These are phyloP conservation scores for Gossypium raimondii DNA, from an alignment of 345 rosid genomes.

Conservation along the genomic window DNA sequence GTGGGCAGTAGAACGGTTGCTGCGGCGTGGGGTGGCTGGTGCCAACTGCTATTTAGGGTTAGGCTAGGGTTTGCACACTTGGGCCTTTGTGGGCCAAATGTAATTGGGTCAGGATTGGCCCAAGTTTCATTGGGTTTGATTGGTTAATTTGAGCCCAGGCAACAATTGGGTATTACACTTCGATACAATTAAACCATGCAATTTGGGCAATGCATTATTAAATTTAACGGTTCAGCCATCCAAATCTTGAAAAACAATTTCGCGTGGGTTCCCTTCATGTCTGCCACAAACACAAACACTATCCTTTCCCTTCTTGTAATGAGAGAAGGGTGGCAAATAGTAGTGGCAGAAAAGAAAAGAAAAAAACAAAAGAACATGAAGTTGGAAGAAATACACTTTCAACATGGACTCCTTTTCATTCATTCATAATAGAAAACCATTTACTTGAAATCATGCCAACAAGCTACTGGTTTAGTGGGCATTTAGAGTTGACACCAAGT, in stretches of 20 bases:
- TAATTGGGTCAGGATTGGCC: no score
- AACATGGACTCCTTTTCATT: background rate
- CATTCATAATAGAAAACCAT: background rate
- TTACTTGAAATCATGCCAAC: background rate
- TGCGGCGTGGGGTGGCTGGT: no score
- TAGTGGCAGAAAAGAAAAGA: slow-evolving; percentile 7
- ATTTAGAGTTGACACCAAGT: no score
- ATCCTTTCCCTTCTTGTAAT: background rate
- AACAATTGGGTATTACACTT: no score
- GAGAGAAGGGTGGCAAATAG: background rate
- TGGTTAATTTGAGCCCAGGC: no score
- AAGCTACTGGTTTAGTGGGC: no score
- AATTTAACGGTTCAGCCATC: background rate
- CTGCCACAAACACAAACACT: background rate
- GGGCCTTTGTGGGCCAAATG: no score
- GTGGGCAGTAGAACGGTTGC: no score
- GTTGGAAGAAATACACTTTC: background rate
- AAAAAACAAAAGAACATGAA: background rate
- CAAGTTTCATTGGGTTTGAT: no score
- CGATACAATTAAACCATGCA: no score
- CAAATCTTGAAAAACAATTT: background rate
- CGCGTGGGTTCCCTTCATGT: background rate
- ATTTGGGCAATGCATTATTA: background rate
- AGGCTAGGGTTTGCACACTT: no score
- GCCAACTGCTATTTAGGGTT: no score